Base-by-base conservation (phyloP, 2,329 filamentous ascomycete genomes). In the Periglandula ipomoeae region DNA sequence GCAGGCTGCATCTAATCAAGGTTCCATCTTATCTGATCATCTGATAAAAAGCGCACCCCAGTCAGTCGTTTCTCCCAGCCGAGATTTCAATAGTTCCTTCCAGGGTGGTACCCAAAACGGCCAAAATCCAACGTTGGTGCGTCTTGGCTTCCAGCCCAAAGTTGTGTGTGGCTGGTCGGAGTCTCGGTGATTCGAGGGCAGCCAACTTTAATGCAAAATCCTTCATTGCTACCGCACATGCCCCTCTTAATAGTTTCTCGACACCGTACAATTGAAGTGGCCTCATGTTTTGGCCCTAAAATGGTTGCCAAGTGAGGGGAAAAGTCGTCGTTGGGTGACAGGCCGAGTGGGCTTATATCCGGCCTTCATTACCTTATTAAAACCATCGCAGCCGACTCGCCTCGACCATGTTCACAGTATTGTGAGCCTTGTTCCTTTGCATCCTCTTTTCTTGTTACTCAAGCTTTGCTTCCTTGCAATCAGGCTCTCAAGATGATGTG, bases 1-100 rank as follows among this genome's bases (percentile, higher is more conserved):
- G 13, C 15, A 27, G 26, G 19, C 17, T 32, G 44, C 52, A 63
- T 63, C 60, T 61, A 55, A 62, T 62, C 56, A 59, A 57, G 58
- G 58, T 41, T 11, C 44, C 48, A 43, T 50, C 45, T 56, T 54
- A 55, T 54, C 53, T 47, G 55, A 58, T 55, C 48, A 46, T 46
- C 44, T 46, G 44, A 46, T 46, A 39, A 46, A 37, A 6, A 9
- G 4, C 41, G 20, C 41, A 34, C 27, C n/a, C 27, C 11, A n/a
- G n/a, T n/a, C n/a, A n/a, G n/a, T n/a, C 15, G 10, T 26, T 19
- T 15, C 4, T n/a, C 24, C 30, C 27, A 22, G 17, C 26, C 43
- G 26, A 45, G 17, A 13, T 34, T 45, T 34, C 43, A 45, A 32
- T 45, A 45, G 4, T 45, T 34, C 13, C 20, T 22, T 32, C 19